A percentile compares a stretch with the other conserved stretches of the same genome.
Conservation (phyloP, 305 asterid species). For the Salvia sclarea region DNA sequence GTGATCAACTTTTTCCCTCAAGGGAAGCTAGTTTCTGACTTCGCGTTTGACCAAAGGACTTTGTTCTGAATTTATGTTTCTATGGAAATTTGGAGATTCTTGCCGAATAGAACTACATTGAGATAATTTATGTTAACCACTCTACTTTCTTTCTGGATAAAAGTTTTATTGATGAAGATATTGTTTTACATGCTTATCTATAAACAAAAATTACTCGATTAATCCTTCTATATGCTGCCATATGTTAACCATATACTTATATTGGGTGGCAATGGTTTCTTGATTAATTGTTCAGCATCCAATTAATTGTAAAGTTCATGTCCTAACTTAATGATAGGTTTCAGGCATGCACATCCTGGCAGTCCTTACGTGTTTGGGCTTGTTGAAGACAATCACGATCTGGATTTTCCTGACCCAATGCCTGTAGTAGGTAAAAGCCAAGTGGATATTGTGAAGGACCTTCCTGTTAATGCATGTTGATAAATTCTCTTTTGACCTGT, state of each 20-base stretch:
- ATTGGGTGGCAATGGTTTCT: constrained; percentile 8
- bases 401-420: constrained; percentile 98
- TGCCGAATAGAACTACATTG: neutral
- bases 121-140: neutral
- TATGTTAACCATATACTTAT: constrained; percentile 8
- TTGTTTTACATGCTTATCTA: neutral
- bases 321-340: constrained; percentile 30
- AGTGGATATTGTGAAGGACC: constrained; percentile 5
- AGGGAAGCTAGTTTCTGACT: neutral
- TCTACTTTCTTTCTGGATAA: neutral
- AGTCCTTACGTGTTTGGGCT: constrained; percentile 98
- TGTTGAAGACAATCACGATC: constrained; percentile 85
- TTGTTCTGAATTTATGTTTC: neutral
- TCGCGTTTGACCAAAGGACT: neutral
- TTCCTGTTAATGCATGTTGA: neutral
- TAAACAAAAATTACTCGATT: neutral
- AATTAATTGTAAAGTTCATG: too few relatives aligned
- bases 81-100: neutral
- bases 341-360: constrained; percentile 99
- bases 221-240: constrained; percentile 4
- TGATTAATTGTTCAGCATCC: neutral
- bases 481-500: constrained; percentile 7
- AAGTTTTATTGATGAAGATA: neutral
- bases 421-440: constrained; percentile 80
- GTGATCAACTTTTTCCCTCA: constrained; percentile 17